A percentile compares a stretch with the other conserved stretches of the same genome.
Conservation (phyloP, 2,329 filamentous ascomycete species). For the Penicillium hordei region DNA sequence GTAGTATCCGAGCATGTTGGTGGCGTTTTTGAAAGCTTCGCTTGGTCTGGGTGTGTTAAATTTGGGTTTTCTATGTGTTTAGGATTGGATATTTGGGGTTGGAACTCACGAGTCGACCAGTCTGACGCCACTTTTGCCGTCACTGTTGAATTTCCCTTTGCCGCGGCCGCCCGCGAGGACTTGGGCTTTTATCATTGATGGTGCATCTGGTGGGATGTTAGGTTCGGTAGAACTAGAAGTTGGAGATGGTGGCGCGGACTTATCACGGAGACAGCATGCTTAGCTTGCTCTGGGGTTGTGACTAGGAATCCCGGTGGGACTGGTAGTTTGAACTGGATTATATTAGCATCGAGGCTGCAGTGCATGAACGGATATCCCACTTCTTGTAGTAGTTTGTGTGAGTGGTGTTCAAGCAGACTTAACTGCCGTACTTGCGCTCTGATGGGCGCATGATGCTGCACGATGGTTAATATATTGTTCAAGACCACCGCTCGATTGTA, state of each 20-base stretch:
- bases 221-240: not conserved
- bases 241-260: not conserved
- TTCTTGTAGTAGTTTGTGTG: slow-evolving; percentile 4
- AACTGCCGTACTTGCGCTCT: not conserved
- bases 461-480: not conserved
- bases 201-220: slow-evolving; percentile 20
- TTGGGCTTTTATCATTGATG: slow-evolving; percentile 33
- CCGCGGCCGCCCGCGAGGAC: slow-evolving; percentile 35
- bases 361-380: not conserved
- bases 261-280: slow-evolving; percentile 26
- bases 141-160: slow-evolving; percentile 32
- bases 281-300: slow-evolving; percentile 23
- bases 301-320: slow-evolving; percentile 30
- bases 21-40: slow-evolving; percentile 29
- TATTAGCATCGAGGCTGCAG: not conserved
- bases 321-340: slow-evolving; percentile 27
- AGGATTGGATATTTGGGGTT: too few species aligned
- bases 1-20: slow-evolving; percentile 31
- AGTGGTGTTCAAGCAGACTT: slow-evolving; percentile 5
- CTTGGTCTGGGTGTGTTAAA: slow-evolving; percentile 16
- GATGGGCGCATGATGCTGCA: not conserved
- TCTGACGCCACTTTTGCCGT: slow-evolving; percentile 32
- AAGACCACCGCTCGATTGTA: not conserved
- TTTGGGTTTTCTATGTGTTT: not conserved
- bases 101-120: slow-evolving; percentile 25